These are phyloP conservation scores for Aspergillus sclerotiicarbonarius DNA, from an alignment of 495 filamentous ascomycete species.

Conservation along the genomic window DNA sequence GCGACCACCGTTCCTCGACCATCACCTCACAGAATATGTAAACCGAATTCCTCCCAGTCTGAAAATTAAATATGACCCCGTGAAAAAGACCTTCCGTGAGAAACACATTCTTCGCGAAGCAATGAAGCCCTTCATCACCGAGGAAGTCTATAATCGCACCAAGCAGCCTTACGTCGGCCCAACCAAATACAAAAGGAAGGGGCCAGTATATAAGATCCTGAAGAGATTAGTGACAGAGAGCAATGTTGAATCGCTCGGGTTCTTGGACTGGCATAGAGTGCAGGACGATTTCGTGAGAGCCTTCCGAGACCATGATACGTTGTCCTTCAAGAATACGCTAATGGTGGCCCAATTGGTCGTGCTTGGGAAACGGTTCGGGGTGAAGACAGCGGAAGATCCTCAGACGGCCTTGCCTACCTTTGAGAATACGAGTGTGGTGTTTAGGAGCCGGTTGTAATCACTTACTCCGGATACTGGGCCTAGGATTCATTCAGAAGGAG, in stretches of 20 bases:
- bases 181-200: conserved; percentile 22
- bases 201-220: conserved; percentile 38
- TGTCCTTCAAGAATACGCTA: conserved; percentile 12
- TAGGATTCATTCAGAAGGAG: too few species aligned
- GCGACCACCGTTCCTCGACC: conserved; percentile 51
- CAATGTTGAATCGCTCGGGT: conserved; percentile 43
- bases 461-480: not conserved
- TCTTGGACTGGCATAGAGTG: conserved; percentile 21
- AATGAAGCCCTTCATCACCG: conserved; percentile 45
- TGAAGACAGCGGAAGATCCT: conserved; percentile 5
- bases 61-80: conserved; percentile 40
- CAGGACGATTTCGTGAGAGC: conserved; percentile 27
- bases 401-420: not conserved
- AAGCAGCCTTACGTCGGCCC: conserved; percentile 48
- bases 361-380: conserved; percentile 12
- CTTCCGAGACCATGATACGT: conserved; percentile 25
- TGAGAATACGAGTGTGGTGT: not conserved
- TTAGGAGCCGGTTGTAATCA: not conserved
- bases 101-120: conserved; percentile 54
- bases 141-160: conserved; percentile 45
- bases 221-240: conserved; percentile 32
- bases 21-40: conserved; percentile 47
- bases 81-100: conserved; percentile 29
- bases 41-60: conserved; percentile 46
- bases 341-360: conserved; percentile 14